Evolutionary conservation across 345 rosid genomes (phyloP).

Genomic region (Bruguiera parviflora): DNA sequence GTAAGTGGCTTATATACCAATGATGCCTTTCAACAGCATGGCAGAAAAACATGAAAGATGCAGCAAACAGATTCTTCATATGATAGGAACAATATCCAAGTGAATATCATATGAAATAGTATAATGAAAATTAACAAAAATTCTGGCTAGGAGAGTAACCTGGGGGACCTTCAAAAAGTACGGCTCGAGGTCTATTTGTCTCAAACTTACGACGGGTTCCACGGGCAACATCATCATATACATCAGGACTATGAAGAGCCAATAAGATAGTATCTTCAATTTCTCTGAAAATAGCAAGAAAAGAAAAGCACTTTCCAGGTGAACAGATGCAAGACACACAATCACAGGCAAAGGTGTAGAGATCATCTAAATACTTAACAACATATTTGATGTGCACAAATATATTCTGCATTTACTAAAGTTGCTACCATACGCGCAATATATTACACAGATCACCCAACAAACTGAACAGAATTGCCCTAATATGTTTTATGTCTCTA

Average conservation of each 20-base stretch:
- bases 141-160: conserved; percentile 41
- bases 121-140: neutral
- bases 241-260: conserved; percentile 82
- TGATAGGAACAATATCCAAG: neutral
- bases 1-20: neutral
- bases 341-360: neutral
- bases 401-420: too few species aligned
- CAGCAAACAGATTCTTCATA: neutral
- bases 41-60: neutral
- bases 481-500: neutral
- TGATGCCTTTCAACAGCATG: conserved; percentile 3
- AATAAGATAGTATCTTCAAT: conserved; percentile 85
- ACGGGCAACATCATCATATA: conserved; percentile 88
- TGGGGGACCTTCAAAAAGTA: conserved; percentile 97
- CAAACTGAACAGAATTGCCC: neutral
- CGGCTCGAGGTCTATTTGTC: conserved; percentile 90
- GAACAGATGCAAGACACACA: neutral
- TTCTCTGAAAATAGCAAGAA: conserved; percentile 48
- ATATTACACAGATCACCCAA: neutral
- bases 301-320: conserved; percentile 2
- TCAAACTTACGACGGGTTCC: conserved; percentile 81
- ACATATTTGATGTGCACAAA: too few species aligned
- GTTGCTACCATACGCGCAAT: neutral
- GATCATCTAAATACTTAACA: too few species aligned
- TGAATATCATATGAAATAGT: neutral